These are phyloP conservation scores for Verticillium isaacii DNA, from an alignment of 2,329 filamentous ascomycete genomes.

Conservation along the genomic window DNA sequence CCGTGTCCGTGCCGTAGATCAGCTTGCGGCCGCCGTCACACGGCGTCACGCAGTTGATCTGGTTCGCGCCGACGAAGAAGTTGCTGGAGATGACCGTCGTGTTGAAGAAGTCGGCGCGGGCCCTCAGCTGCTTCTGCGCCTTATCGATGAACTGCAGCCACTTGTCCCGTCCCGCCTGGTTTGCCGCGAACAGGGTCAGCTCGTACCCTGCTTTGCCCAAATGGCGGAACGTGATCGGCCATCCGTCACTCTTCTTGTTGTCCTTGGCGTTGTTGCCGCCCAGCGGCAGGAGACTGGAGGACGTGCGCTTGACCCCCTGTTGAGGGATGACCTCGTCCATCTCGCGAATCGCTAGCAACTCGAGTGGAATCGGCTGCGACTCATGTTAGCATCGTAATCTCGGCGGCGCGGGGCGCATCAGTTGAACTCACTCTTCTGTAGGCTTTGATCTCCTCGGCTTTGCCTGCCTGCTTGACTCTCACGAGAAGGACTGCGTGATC, in stretches of 20 bases:
- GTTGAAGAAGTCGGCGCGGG: conserved; percentile 89
- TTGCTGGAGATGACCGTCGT: conserved; percentile 55
- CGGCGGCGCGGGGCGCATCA: neutral
- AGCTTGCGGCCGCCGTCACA: conserved; percentile 94
- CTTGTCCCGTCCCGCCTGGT: conserved; percentile 82
- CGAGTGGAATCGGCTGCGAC: conserved; percentile 77
- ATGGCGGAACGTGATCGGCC: conserved; percentile 94
- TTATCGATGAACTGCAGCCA: conserved; percentile 95
- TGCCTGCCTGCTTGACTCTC: conserved; percentile 85
- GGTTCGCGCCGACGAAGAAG: conserved; percentile 64
- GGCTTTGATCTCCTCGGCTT: conserved; percentile 89
- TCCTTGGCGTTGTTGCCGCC: conserved; percentile 33
- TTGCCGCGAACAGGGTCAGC: conserved; percentile 80
- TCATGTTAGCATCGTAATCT: neutral
- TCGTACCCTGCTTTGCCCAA: conserved; percentile 95
- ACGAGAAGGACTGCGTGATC: conserved; percentile 93
- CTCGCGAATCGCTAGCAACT: conserved; percentile 87
- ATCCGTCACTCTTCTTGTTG: conserved; percentile 67
- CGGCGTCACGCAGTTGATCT: conserved; percentile 91
- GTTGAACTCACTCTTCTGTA: conserved; percentile 62
- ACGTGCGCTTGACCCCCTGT: conserved; percentile 77
- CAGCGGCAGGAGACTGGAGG: conserved; percentile 71
- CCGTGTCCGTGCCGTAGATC: conserved; percentile 89
- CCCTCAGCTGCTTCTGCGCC: conserved; percentile 81
- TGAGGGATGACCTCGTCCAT: conserved; percentile 95